Conservation (phyloP, 1,139 yeast genomes). For the Nakaseomyces uthaithaninus region DNA sequence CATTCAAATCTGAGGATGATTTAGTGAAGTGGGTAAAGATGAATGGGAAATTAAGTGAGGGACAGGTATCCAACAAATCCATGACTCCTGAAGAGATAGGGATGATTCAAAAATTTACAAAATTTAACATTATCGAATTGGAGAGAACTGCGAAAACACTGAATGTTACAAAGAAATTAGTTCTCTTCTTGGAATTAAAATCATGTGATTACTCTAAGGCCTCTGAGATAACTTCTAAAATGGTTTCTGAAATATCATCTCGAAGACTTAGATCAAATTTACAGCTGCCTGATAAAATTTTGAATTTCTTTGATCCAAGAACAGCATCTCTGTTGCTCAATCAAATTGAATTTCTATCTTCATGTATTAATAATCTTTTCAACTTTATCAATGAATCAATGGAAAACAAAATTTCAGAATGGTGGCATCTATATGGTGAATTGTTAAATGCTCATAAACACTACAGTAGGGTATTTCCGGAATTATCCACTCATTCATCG, state of each 20-base stretch:
- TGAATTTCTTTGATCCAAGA: conserved; percentile 8
- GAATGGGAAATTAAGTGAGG: conserved; percentile 10
- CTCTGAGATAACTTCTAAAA: conserved; percentile 17
- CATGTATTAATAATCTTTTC: conserved; percentile 35
- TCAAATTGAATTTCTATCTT: conserved; percentile 21
- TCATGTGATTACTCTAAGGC: conserved; percentile 35
- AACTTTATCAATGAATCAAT: conserved; percentile 37
- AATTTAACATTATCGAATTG: conserved; percentile 46
- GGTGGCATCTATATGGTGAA: conserved; percentile 44
- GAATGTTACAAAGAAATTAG: conserved; percentile 38
- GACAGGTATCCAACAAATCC: conserved; percentile 7
- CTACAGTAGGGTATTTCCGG: conserved; percentile 26
- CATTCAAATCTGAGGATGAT: conserved; percentile 10
- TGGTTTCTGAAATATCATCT: conserved; percentile 12
- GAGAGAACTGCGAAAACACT: conserved; percentile 32
- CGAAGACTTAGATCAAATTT: conserved; percentile 5
- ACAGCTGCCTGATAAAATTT: background rate
- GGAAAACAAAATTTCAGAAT: conserved; percentile 37
- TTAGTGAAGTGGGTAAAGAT: conserved; percentile 9
- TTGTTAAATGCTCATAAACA: conserved; percentile 29
- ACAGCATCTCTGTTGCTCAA: conserved; percentile 14
- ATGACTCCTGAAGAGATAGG: conserved; percentile 38
- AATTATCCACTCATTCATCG: conserved; percentile 9
- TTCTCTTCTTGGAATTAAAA: conserved; percentile 41
- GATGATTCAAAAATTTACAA: conserved; percentile 51